Base-by-base conservation (phyloP, 2,329 filamentous ascomycete genomes). In the Rutstroemia sp. region DNA sequence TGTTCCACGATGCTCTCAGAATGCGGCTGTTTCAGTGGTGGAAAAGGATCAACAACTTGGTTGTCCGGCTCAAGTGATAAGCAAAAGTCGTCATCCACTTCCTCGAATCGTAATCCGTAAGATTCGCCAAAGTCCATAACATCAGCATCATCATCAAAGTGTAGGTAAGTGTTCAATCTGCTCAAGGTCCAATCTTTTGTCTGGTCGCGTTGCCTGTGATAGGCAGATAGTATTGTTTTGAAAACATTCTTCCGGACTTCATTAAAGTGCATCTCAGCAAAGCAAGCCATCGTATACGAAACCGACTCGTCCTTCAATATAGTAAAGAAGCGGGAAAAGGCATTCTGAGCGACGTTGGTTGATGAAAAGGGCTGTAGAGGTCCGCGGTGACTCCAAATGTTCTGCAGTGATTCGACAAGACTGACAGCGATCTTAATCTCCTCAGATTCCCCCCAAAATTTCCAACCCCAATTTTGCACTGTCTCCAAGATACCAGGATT, bases 281-380 rank as follows among this genome's bases (percentile, higher is more conserved):
- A 79, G 62, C 84, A 87, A 14, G 83, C 84, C 81, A 87, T 85
- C 1, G 82, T 85, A 65, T 87, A 87, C 0, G 84, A 86, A 2
- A 85, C 78, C 16, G 73, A 70, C 0, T 74, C 72, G 42, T 78
- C 75, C 61, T 80, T 75, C 27, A 87, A 72, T 48, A 87, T 82
- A 23, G 77, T 74, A 64, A 87, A 86, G 67, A 80, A 86, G 17
- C 78, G 75, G 23, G 74, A 72, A 46, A 76, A 80, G 5, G 75
- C 73, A 19, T 76, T 75, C 42, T 78, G 72, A 2, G 79, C 76
- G 23, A 76, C 67, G 10, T 69, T 67, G 12, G 63, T 65, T 38
- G 62, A 58, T 6, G 65, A 62, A 17, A 63, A 59, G 9, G 78
- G 77, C 50, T 75, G 76, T 49, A 85, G 68, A 0, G 83, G 82